Percentiles rank a stretch among this genome's conserved stretches.
Conservation (phyloP, 2,329 filamentous ascomycete species). For the Cytospora paraplurivora region DNA sequence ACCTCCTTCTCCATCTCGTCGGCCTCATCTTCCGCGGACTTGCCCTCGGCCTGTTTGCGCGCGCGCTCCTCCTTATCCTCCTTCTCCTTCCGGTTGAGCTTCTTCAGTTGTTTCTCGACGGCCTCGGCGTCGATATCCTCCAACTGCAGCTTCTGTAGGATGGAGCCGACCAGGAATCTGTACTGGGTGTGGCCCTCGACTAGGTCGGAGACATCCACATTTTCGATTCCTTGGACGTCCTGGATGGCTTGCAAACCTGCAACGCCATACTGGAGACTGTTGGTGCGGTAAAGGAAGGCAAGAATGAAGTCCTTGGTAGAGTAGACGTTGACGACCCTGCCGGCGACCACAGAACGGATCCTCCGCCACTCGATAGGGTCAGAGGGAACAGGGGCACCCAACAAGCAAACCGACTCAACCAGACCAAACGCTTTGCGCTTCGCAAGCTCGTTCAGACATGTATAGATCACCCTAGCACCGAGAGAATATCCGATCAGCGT, state of each 20-base stretch:
- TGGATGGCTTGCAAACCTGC: constrained; percentile 78
- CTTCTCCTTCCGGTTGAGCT: constrained; percentile 26
- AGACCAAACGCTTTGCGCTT: constrained; percentile 80
- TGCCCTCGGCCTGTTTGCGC: constrained; percentile 21
- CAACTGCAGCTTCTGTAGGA: constrained; percentile 39
- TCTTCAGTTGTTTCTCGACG: constrained; percentile 26
- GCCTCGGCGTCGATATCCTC: constrained; percentile 24
- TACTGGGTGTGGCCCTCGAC: constrained; percentile 47
- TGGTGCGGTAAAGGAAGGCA: constrained; percentile 83
- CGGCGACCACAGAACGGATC: constrained; percentile 76
- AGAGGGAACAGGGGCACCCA: constrained; percentile 79
- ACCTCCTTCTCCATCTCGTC: constrained; percentile 27
- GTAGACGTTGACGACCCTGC: constrained; percentile 84
- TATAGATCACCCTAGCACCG: constrained; percentile 79
- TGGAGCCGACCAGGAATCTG: constrained; percentile 50
- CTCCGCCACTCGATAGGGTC: constrained; percentile 72
- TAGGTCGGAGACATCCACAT: constrained; percentile 54
- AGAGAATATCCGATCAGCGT: constrained; percentile 82
- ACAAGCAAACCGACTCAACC: constrained; percentile 79
- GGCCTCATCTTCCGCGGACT: constrained; percentile 24
- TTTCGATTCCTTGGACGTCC: constrained; percentile 66
- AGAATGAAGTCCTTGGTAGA: constrained; percentile 86
- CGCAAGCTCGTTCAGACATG: constrained; percentile 76
- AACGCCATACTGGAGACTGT: constrained; percentile 78
- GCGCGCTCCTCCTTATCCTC: constrained; percentile 25